phyloP scores from a whole-genome alignment of 176 grass and related monocot species.

The Stipa capillata region DNA sequence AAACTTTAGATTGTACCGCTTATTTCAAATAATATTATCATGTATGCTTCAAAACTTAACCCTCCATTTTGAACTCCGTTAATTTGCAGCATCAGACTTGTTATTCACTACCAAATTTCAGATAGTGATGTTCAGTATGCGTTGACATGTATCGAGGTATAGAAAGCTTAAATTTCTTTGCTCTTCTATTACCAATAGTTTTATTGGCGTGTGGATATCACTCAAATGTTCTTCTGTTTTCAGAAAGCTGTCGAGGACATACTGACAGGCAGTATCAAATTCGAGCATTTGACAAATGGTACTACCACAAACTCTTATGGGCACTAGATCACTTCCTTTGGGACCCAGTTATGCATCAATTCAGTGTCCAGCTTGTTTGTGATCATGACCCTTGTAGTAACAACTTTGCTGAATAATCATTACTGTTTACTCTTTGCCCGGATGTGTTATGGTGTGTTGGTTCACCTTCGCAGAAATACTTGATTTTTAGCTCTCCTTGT shows the following conservation, averaged over 20 bases:
- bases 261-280: constrained; percentile 16
- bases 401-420: constrained; percentile 20
- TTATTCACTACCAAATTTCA: constrained; percentile 91
- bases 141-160: constrained; percentile 72
- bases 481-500: background rate
- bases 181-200: too few relatives aligned
- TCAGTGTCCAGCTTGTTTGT: background rate
- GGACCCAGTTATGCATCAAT: background rate
- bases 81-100: constrained; percentile 71
- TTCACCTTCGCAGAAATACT: background rate
- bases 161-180: background rate
- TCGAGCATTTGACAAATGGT: constrained; percentile 35
- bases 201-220: background rate
- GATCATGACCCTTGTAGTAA: background rate
- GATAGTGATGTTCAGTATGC: constrained; percentile 71
- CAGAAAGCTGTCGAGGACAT: constrained; percentile 77
- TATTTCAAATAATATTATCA: background rate
- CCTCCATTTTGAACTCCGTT: background rate
- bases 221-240: background rate
- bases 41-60: background rate
- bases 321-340: constrained; percentile 18
- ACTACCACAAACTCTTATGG: constrained; percentile 23
- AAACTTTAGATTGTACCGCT: background rate
- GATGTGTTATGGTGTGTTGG: background rate
- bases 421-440: background rate